Evolutionary conservation across 192 early-diverging fungal species (phyloP), one percentile per base, ranked within the genome.

Genomic region (Thoreauomyces humboldtii): DNA sequence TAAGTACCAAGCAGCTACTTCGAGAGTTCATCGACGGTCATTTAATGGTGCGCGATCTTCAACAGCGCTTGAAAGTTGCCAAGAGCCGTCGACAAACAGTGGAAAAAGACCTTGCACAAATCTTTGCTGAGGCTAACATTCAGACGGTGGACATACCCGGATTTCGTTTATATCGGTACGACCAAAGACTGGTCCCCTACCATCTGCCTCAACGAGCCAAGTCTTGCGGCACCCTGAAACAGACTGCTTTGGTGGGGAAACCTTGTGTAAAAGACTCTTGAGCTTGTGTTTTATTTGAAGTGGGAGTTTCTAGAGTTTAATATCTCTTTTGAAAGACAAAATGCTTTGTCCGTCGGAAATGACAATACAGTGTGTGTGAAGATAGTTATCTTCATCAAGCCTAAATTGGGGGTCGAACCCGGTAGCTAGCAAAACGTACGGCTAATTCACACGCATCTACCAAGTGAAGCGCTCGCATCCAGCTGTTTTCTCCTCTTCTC

Each of bases 291-390:
- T 12, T 46, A 46, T 2, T 46, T 17, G 14, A 5, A 11, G 31
- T 15, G 50, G 25, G 31, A 52, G 15, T 14, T 29, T 6, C 5
- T 46, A 41, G 17, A 41, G 38, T 12, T 12, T 41, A 41, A 41
- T 12, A 41, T 41, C 38, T 41, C 17, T 52, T 52, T 29, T 52
- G 50, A 52, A 52, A 52, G 50, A 52, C 15, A 25, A 31, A 52
- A 52, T 48, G 24, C 50, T 52, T 15, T 52, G 50, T 52, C 50
- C 15, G 24, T 5, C 50, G 28, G 50, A 52, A 52, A 52, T 22
- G 21, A 52, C 27, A 9, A 52, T 4, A 52, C 50, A 52, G 2
- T 52, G 50, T 31, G 50, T 25, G 27, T 52, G 28, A 52, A 52
- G 24, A 27, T 27, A 2, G 24, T 17, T 41, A 41, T 17, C 38